These are phyloP conservation scores for Fonsecaea multimorphosa DNA, from an alignment of 2,329 filamentous ascomycete species.

Conservation along the genomic window DNA sequence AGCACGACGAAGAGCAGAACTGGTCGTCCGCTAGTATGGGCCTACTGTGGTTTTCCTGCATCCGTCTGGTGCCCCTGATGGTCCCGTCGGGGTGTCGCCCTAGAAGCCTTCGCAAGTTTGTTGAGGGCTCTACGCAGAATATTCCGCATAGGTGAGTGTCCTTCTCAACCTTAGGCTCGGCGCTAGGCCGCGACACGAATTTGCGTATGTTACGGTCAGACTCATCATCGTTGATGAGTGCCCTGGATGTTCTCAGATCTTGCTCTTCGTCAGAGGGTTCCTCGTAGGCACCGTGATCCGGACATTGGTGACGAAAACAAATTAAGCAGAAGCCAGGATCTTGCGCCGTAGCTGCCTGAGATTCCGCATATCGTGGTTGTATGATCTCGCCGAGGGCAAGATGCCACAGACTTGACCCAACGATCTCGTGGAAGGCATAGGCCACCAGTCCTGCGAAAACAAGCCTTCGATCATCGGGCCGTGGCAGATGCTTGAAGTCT, in stretches of 20 bases:
- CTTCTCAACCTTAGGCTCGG: neutral
- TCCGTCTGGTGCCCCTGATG: conserved; percentile 14
- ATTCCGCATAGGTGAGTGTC: conserved; percentile 37
- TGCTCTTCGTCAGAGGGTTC: conserved; percentile 27
- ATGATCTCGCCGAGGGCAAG: conserved; percentile 27
- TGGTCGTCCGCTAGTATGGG: conserved; percentile 28
- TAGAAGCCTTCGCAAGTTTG: conserved; percentile 20
- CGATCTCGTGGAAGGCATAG: conserved; percentile 30
- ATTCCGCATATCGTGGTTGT: conserved; percentile 21
- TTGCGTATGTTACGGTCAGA: conserved; percentile 33
- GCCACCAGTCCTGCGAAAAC: conserved; percentile 27
- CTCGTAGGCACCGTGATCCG: conserved; percentile 37
- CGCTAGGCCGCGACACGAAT: conserved; percentile 24
- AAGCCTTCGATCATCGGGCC: conserved; percentile 28
- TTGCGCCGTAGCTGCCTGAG: conserved; percentile 1
- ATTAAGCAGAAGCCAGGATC: conserved; percentile 32
- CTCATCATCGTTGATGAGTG: conserved; percentile 38
- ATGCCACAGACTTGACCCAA: conserved; percentile 37
- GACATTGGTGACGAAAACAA: conserved; percentile 39
- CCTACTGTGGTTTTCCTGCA: neutral
- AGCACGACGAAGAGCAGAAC: conserved; percentile 32
- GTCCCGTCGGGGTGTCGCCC: conserved; percentile 23
- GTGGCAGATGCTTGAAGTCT: conserved; percentile 21
- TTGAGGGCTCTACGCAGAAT: conserved; percentile 35
- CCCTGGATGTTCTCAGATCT: conserved; percentile 29